Base-by-base conservation (phyloP, 2,329 filamentous ascomycete species). In the Sarocladiaceae sp. region DNA sequence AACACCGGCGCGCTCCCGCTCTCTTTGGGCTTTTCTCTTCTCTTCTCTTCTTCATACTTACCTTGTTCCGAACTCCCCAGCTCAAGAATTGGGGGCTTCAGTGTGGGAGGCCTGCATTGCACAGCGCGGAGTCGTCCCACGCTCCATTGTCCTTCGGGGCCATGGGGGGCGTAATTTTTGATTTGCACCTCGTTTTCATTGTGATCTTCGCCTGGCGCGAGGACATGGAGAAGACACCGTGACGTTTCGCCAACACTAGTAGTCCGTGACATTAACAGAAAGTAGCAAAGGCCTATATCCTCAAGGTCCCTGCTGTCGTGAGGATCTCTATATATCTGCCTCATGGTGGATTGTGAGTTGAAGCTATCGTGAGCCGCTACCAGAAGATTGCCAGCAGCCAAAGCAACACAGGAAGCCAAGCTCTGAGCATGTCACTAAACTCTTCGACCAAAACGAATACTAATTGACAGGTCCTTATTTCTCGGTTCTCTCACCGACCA, bases 151-250 rank as follows among this genome's bases (percentile, higher is more conserved):
- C 68, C 67, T 72, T 71, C 63, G 63, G 66, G 66, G 65, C 69
- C 69, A 43, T 43, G 26, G 67, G 63, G 61, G 64, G 66, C 64
- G 69, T 39, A 74, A 74, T 74, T 74, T 74, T 74, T 73, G 69
- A 66, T 74, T 57, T 67, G 44, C 13, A 27, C 44, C 50, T 35
- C 31, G 53, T 70, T 73, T 73, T 73, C 70, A 66, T 72, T 67
- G 50, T 68, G 63, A 47, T 16, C 53, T 47, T 50, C 57, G 63
- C 64, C 61, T 60, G 33, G 64, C 29, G 67, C 59, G 57, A 47
- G 50, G 63, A 43, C 60, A 64, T 58, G 65, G 71, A 59, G 69
- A 73, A 71, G 68, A 67, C 35, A 33, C 29, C 20, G 35, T n/a
- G n/a, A n/a, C n/a, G n/a, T n/a, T n/a, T n/a, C n/a, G n/a, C n/a